Conservation (phyloP, 495 filamentous ascomycete species). For the Articulospora tetracladia region DNA sequence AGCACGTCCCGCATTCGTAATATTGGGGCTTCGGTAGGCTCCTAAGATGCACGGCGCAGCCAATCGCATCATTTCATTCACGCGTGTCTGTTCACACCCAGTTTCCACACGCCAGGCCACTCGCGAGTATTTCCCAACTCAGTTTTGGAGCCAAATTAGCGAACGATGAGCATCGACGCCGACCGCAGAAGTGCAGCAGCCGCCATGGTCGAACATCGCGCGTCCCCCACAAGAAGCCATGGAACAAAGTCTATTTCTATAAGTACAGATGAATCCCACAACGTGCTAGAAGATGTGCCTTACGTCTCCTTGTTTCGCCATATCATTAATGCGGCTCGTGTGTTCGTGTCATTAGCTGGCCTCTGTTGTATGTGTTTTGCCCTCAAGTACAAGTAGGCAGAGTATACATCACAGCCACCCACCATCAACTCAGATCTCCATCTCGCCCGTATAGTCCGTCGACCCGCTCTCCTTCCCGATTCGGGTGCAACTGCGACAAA, state of each 20-base stretch:
- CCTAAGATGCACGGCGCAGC: neutral
- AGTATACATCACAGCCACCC: neutral
- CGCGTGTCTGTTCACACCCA: neutral
- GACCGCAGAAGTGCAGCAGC: neutral
- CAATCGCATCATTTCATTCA: constrained; percentile 14
- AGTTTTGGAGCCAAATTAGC: neutral
- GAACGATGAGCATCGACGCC: neutral
- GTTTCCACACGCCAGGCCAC: neutral
- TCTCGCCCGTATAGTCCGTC: neutral
- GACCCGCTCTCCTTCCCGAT: neutral
- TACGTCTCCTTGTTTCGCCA: too few species aligned
- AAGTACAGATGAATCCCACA: neutral
- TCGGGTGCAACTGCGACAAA: neutral
- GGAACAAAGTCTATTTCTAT: neutral
- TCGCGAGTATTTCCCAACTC: constrained; percentile 15
- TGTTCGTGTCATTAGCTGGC: neutral
- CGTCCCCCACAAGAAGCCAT: neutral
- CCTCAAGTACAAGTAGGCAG: neutral
- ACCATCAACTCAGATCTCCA: neutral
- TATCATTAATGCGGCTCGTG: neutral
- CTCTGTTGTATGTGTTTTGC: neutral
- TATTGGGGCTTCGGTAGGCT: neutral
- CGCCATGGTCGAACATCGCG: neutral
- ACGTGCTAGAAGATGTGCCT: neutral
- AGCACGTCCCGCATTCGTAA: neutral